These are phyloP conservation scores for Peronospora belbahrii DNA, from an alignment of 352 stramenopile species.

Conservation along the genomic window DNA sequence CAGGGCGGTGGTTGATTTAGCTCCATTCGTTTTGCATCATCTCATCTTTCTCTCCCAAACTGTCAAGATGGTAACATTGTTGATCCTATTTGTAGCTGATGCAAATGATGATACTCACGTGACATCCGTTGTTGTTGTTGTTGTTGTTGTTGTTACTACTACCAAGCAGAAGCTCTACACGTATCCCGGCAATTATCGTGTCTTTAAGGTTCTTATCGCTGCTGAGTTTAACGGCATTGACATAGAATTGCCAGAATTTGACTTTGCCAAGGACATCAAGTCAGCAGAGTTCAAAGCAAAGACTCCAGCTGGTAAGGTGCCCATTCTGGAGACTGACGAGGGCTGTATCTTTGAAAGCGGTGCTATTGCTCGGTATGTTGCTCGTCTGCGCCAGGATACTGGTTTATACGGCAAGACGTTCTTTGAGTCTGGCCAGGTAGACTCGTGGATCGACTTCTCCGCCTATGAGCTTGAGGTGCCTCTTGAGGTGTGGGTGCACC, in stretches of 20 bases:
- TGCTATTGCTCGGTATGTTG: slow-evolving; percentile 90
- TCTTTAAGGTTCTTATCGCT: slow-evolving; percentile 92
- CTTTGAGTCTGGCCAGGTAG: slow-evolving; percentile 87
- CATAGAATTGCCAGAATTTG: slow-evolving; percentile 74
- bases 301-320: slow-evolving; percentile 86
- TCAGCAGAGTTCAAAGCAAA: slow-evolving; percentile 72
- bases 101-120: too few relatives aligned
- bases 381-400: slow-evolving; percentile 79
- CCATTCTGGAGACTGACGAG: slow-evolving; percentile 79
- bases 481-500: slow-evolving; percentile 82
- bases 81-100: too few relatives aligned
- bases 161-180: slow-evolving; percentile 78
- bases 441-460: slow-evolving; percentile 92
- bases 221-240: slow-evolving; percentile 89
- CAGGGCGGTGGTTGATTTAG: too few relatives aligned
- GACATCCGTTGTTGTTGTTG: background rate
- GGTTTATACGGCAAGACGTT: slow-evolving; percentile 85
- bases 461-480: slow-evolving; percentile 89
- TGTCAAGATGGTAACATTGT: too few relatives aligned
- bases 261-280: slow-evolving; percentile 51
- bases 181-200: slow-evolving; percentile 85
- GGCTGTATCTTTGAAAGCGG: slow-evolving; percentile 85
- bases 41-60: too few relatives aligned
- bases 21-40: too few relatives aligned
- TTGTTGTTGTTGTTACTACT: background rate